A percentile compares a stretch with the other conserved stretches of the same genome.
phyloP scores from a whole-genome alignment of 2,329 filamentous ascomycete genomes.

The Hymenoscyphus repandus region DNA sequence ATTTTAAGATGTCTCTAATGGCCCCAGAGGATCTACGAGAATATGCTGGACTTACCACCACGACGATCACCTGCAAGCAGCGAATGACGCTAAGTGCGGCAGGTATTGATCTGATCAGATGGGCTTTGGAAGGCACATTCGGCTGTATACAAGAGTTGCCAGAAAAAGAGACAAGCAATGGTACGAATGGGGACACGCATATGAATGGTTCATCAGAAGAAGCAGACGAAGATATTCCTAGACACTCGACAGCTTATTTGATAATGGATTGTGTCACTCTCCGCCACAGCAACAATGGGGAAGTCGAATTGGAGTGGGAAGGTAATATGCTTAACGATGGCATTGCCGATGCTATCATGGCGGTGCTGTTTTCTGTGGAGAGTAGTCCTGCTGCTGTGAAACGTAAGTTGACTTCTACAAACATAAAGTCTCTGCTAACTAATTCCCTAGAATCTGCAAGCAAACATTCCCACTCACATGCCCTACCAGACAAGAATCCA shows the following conservation, averaged over 20 bases:
- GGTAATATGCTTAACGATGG: slow-evolving; percentile 97
- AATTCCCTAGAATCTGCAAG: slow-evolving; percentile 49
- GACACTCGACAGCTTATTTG: slow-evolving; percentile 51
- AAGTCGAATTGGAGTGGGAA: slow-evolving; percentile 93
- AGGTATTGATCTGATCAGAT: slow-evolving; percentile 84
- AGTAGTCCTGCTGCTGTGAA: slow-evolving; percentile 93
- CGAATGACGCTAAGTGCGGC: slow-evolving; percentile 82
- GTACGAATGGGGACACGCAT: slow-evolving; percentile 35
- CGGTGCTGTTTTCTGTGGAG: slow-evolving; percentile 85
- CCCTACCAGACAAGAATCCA: slow-evolving; percentile 55
- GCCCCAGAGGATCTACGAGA: slow-evolving; percentile 92
- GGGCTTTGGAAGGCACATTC: slow-evolving; percentile 92
- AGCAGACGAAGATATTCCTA: slow-evolving; percentile 59
- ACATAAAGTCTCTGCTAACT: slow-evolving; percentile 16
- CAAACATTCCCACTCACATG: slow-evolving; percentile 49
- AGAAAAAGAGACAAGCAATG: slow-evolving; percentile 33
- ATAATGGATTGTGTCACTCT: slow-evolving; percentile 91
- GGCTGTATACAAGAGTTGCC: slow-evolving; percentile 69
- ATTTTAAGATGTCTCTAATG: slow-evolving; percentile 97
- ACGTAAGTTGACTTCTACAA: slow-evolving; percentile 47
- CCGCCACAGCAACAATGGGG: slow-evolving; percentile 69
- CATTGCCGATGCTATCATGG: slow-evolving; percentile 95
- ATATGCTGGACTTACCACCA: slow-evolving; percentile 94
- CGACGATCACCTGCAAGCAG: slow-evolving; percentile 88
- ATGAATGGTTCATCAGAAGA: slow-evolving; percentile 42